Evolutionary conservation across 1,139 yeast genomes (phyloP), one percentile per base, ranked within the genome.

Genomic region (Pneumocystis murina): DNA sequence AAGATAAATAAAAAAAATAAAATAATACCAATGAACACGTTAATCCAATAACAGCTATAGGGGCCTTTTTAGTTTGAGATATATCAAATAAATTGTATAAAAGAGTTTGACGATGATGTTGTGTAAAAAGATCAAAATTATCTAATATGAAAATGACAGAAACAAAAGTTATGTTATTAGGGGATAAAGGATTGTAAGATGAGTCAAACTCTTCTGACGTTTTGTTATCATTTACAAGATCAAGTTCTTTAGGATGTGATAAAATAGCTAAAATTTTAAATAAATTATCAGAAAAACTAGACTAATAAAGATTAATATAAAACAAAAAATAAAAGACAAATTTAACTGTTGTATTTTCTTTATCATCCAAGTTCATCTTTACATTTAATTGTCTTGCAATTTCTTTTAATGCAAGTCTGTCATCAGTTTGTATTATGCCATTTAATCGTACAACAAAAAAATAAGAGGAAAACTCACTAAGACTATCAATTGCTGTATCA

Each of bases 71-170:
- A 38, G 88, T 81, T 66, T 82, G 86, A 67, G 90, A 92, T 69
- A 90, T 78, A 70, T 94, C 98, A 71, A 94, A 86, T 60, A 94
- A 75, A 69, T 90, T 92, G 73, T 92, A 94, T 8, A 94, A 75
- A 60, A 92, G 76, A 0, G 95, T 86, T 72, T 92, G 98, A 66
- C 88, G 84, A 59, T 82, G 79, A 61, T 82, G 84, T 8, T 81
- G 79, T 0, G 92, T 85, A 74, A 86, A 92, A 62, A 80, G 77
- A 67, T 92, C 97, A 66, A 92, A 81, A 70, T 90, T 96, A 67
- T 92, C 97, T 66, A 92, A 82, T 3, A 89, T 75, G 69, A 92
- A 86, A 0, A 94, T 75, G 5, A 92, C 80, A 0, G 96, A 82
- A 43, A 85, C 78, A 33, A 60, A 63, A 30, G 54, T 63, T 30